These are phyloP conservation scores for Trichoderma sp. DNA, from an alignment of 2,329 filamentous ascomycete species.

Conservation along the genomic window DNA sequence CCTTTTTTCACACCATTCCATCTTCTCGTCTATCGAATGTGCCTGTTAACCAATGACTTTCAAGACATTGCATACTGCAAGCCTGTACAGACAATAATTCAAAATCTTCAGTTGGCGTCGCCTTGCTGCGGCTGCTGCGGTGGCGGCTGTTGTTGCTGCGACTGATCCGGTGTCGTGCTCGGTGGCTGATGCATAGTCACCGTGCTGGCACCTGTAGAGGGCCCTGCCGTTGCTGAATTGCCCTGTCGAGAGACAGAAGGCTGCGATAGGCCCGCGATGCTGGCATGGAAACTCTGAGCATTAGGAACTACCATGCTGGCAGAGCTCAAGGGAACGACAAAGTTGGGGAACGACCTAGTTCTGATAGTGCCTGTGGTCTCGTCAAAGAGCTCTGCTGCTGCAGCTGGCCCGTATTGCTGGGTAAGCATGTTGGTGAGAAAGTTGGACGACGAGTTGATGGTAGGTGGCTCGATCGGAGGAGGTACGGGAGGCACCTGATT, in stretches of 20 bases:
- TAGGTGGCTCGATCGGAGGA: slow-evolving; percentile 23
- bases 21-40: background rate
- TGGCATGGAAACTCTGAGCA: slow-evolving; percentile 26
- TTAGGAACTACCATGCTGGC: slow-evolving; percentile 20
- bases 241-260: slow-evolving; percentile 24
- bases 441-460: background rate
- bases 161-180: slow-evolving; percentile 20
- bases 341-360: slow-evolving; percentile 20
- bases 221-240: slow-evolving; percentile 27
- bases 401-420: slow-evolving; percentile 25
- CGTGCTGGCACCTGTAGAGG: slow-evolving; percentile 35
- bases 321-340: slow-evolving; percentile 23
- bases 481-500: slow-evolving; percentile 30
- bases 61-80: background rate
- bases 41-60: background rate
- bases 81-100: background rate
- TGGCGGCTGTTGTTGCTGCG: slow-evolving; percentile 23
- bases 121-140: slow-evolving; percentile 20
- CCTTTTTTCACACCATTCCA: background rate
- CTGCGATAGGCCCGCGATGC: slow-evolving; percentile 30
- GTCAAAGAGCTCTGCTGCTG: slow-evolving; percentile 22
- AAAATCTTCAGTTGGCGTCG: slow-evolving; percentile 2
- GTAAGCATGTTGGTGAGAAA: slow-evolving; percentile 8
- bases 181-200: slow-evolving; percentile 35
- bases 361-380: background rate